A percentile compares a stretch with the other conserved stretches of the same genome.
Conservation (phyloP, 2,329 filamentous ascomycete genomes). For the Stemphylium lycopersici region DNA sequence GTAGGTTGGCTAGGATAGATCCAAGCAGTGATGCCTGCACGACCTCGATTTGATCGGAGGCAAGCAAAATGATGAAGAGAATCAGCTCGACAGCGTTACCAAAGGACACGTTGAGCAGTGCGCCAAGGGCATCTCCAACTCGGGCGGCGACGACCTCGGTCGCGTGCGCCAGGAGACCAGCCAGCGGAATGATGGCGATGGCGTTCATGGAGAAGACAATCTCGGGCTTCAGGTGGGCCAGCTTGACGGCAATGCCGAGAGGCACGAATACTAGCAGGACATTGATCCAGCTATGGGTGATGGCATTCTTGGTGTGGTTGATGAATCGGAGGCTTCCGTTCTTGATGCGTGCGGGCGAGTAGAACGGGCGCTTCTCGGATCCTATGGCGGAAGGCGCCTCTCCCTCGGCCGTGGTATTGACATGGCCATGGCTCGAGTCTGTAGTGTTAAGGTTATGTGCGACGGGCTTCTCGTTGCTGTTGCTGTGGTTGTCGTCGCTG, state of each 20-base stretch:
- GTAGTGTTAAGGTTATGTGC: conserved; percentile 10
- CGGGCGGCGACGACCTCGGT: conserved; percentile 57
- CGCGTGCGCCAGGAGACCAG: conserved; percentile 56
- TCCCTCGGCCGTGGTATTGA: conserved; percentile 58
- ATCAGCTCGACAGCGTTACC: conserved; percentile 61
- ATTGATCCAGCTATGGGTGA: conserved; percentile 80
- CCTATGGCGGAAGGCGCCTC: conserved; percentile 61
- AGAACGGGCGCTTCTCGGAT: conserved; percentile 52
- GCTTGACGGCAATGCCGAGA: conserved; percentile 71
- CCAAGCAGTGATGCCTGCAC: conserved; percentile 90
- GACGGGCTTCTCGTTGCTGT: conserved; percentile 32
- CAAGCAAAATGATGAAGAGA: conserved; percentile 54
- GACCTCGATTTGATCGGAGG: conserved; percentile 79
- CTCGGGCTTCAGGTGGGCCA: conserved; percentile 48
- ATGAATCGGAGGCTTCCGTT: conserved; percentile 60
- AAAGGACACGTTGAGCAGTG: conserved; percentile 59
- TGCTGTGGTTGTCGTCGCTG: conserved; percentile 5
- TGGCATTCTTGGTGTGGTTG: conserved; percentile 61
- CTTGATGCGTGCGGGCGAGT: conserved; percentile 54
- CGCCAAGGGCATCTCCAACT: conserved; percentile 57
- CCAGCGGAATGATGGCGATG: conserved; percentile 58
- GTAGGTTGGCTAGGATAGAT: conserved; percentile 85
- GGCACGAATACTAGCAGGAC: conserved; percentile 78
- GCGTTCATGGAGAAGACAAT: conserved; percentile 60
- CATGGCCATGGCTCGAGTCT: conserved; percentile 34